A percentile compares a stretch with the other conserved stretches of the same genome.
Evolutionary conservation across 768 basidiomycete genomes (phyloP).

Genomic region (Naganishia randhawae): DNA sequence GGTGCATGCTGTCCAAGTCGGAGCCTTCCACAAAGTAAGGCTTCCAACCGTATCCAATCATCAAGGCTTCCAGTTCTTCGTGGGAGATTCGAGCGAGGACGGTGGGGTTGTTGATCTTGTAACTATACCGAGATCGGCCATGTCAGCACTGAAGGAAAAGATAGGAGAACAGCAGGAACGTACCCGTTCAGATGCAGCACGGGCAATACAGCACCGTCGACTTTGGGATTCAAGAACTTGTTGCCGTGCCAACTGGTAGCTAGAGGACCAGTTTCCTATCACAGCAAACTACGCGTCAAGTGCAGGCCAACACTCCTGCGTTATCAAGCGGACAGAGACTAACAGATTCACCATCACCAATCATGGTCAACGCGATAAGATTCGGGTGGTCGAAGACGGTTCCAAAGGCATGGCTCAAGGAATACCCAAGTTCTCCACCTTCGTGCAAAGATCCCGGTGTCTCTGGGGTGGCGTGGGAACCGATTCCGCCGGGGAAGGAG

Average conservation of each 20-base stretch:
- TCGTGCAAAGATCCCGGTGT: slow-evolving; percentile 87
- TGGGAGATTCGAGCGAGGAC: slow-evolving; percentile 46
- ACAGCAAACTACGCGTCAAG: slow-evolving; percentile 51
- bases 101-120: slow-evolving; percentile 43
- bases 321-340: neutral
- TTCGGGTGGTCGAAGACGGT: slow-evolving; percentile 86
- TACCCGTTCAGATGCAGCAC: slow-evolving; percentile 87
- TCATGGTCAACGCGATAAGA: slow-evolving; percentile 70
- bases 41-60: slow-evolving; percentile 45
- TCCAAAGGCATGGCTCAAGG: slow-evolving; percentile 69
- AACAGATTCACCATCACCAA: slow-evolving; percentile 65
- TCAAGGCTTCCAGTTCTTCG: slow-evolving; percentile 39
- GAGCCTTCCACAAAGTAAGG: slow-evolving; percentile 47
- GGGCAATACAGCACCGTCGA: slow-evolving; percentile 83
- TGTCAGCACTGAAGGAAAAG: neutral
- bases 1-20: slow-evolving; percentile 43
- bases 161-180: slow-evolving; percentile 52
- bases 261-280: slow-evolving; percentile 47
- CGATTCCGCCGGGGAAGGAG: slow-evolving; percentile 69
- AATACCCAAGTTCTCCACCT: slow-evolving; percentile 83
- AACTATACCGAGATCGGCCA: slow-evolving; percentile 26
- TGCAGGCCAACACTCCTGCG: neutral
- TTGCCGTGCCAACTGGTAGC: slow-evolving; percentile 65
- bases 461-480: slow-evolving; percentile 62
- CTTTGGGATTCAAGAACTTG: slow-evolving; percentile 86